Evolutionary conservation across 345 rosid species (phyloP).

Genomic region (Rhodamnia rubescens): DNA sequence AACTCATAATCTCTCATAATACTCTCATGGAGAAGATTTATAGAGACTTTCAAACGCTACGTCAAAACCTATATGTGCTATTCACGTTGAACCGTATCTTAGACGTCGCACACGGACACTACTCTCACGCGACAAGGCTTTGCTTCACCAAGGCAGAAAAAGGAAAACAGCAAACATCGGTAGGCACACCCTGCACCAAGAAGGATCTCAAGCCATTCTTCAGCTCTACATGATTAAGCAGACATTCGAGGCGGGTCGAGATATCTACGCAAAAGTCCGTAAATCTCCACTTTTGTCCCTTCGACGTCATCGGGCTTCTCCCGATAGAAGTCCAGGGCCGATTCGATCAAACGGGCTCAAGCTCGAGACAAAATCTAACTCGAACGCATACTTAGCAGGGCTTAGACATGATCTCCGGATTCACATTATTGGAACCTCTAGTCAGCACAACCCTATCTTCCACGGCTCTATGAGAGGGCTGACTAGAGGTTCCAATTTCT

Average conservation of each 20-base stretch:
- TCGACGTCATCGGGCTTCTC: background rate
- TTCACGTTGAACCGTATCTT: background rate
- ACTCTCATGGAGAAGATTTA: background rate
- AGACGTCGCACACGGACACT: background rate
- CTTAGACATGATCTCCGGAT: background rate
- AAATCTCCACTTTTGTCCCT: background rate
- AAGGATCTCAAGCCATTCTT: background rate
- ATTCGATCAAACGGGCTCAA: background rate
- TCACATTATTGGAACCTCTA: background rate
- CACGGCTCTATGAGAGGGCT: background rate
- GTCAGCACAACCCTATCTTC: background rate
- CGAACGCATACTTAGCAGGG: background rate
- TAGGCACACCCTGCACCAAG: background rate
- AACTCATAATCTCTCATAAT: background rate
- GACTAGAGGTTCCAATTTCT: slow-evolving; percentile 1
- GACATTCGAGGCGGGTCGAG: background rate
- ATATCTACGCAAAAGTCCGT: background rate
- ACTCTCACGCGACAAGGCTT: background rate
- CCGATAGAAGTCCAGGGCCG: background rate
- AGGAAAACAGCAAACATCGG: background rate
- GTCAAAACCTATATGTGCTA: background rate
- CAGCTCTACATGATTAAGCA: background rate
- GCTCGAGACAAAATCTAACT: background rate
- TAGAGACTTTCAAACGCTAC: background rate
- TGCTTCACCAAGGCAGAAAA: background rate